Evolutionary conservation across 2,329 filamentous ascomycete genomes (phyloP), one percentile per base, ranked within the genome.

Genomic region (Ceratocystis huliohia): DNA sequence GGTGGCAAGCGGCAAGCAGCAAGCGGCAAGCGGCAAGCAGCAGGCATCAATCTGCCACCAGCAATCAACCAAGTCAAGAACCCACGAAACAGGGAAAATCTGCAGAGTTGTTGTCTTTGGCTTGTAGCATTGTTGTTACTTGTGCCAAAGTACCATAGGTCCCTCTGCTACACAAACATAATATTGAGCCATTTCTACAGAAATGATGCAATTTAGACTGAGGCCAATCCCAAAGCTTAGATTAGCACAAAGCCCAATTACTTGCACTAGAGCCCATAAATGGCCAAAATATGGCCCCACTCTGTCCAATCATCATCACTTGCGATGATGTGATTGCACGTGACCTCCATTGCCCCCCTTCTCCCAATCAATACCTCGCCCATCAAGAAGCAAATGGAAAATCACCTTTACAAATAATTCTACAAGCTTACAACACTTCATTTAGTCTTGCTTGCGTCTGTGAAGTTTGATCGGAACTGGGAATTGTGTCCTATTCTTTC

Each of bases 401-500:
- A 45, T 37, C 56, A 45, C 20, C 33, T 7, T 17, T 37, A 15
- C 15, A 46, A 50, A 25, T 57, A n/a, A 28, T 44, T 61, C 45
- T 48, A 25, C 15, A 10, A 22, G 46, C 33, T 13, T 65, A 17
- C 17, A 22, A 25, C 6, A 33, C 22, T n/a, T 62, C 6, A 10
- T 13, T 41, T 41, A 15, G 37, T 41, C 37, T 41, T 41, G 13
- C 37, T 13, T 41, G 37, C 37, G 30, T 50, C 17, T 25, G 48
- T 45, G 41, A 65, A 30, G 37, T 33, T 57, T 59, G 56, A 59
- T 59, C 7, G 28, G 10, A 59, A 59, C 50, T 59, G 57, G 48
- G 59, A 65, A 66, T 66, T 65, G 59, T 61, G 59, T 68, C 37
- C 66, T 68, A 68, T 68, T 68, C 30, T 65, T 68, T 65, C 64